Evolutionary conservation across 169 alveolate genomes (phyloP).

Genomic region (Fabrea salina): DNA sequence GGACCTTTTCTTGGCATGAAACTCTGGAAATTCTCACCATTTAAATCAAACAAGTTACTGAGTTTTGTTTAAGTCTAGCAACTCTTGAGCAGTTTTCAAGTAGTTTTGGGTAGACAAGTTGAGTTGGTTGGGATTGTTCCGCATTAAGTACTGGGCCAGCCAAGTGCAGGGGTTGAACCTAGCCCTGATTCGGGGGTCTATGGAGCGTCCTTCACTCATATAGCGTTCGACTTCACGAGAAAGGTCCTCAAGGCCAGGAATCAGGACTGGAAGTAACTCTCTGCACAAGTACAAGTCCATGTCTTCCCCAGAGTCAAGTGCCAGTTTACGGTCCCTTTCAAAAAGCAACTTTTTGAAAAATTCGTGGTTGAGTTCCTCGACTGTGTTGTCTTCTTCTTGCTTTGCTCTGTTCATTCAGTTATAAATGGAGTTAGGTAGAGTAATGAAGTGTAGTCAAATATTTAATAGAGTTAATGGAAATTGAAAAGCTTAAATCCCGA

Average conservation of each 20-base stretch:
- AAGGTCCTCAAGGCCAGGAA: conserved; percentile 31
- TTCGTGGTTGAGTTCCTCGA: not conserved
- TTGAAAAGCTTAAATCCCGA: not conserved
- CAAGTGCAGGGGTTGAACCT: conserved; percentile 28
- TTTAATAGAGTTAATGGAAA: not conserved
- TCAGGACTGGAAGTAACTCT: conserved; percentile 11
- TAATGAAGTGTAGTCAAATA: not conserved
- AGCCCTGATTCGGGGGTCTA: conserved; percentile 1
- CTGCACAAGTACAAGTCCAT: not conserved
- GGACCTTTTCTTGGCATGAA: no score
- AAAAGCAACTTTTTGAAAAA: not conserved
- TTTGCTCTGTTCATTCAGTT: conserved; percentile 2
- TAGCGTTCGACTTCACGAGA: conserved; percentile 17
- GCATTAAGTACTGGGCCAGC: conserved; percentile 36
- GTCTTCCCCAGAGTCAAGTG: not conserved
- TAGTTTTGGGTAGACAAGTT: no score
- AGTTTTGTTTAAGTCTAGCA: no score
- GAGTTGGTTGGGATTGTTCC: conserved; percentile 30
- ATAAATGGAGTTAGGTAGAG: not conserved
- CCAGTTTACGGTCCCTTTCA: not conserved
- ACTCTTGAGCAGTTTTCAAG: no score
- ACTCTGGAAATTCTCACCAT: no score
- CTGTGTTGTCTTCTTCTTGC: conserved; percentile 9
- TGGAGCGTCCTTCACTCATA: not conserved
- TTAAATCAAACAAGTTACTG: no score